These are phyloP conservation scores for Leccinum incarnatum DNA, from an alignment of 768 basidiomycete species.

Conservation along the genomic window DNA sequence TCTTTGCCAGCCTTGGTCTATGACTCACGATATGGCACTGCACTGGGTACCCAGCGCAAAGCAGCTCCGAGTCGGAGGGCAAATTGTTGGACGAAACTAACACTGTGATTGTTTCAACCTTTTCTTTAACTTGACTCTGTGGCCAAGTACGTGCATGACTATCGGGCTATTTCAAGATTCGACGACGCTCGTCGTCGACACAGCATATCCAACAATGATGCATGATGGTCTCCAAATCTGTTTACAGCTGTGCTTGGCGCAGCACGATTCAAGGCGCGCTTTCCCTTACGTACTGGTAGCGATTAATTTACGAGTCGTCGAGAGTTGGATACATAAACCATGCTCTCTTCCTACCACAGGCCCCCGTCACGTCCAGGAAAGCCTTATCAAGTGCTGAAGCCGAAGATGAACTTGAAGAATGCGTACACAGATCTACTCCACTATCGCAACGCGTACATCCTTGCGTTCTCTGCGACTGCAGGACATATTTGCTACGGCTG, in stretches of 20 bases:
- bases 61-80: background rate
- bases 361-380: background rate
- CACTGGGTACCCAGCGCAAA: background rate
- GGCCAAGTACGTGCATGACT: background rate
- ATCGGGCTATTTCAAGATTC: background rate
- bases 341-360: background rate
- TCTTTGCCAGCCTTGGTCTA: too few species aligned
- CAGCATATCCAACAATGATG: background rate
- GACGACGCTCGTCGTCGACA: background rate
- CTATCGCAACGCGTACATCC: slow-evolving; percentile 35
- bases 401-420: slow-evolving; percentile 22
- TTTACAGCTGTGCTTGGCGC: background rate
- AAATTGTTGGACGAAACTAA: background rate
- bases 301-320: background rate
- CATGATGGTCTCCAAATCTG: background rate
- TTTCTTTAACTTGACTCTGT: background rate
- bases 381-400: background rate
- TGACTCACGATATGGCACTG: too few species aligned
- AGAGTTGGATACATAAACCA: background rate
- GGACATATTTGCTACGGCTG: slow-evolving; percentile 37
- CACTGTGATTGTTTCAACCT: background rate
- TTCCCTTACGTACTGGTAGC: background rate
- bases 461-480: slow-evolving; percentile 33
- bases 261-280: background rate
- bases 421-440: slow-evolving; percentile 21